phyloP scores from a whole-genome alignment of 208 protist species.

The Naegleria fowleri region DNA sequence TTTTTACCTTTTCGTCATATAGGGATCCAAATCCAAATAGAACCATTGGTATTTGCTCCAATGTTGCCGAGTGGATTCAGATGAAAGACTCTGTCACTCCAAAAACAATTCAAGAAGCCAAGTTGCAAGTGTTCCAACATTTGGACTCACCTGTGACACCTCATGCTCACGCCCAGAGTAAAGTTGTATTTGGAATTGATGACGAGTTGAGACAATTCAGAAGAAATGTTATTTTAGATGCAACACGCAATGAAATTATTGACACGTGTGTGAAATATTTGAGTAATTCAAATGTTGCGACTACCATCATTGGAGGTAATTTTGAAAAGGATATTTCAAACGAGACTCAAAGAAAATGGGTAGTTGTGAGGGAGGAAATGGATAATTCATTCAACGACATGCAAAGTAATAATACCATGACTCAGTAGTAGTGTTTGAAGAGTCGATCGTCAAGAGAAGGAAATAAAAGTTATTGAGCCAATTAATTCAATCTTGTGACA shows the following conservation, averaged over 20 bases:
- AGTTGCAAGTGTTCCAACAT: slow-evolving; percentile 26
- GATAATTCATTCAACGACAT: no score
- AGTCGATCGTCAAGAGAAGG: no score
- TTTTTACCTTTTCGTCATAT: slow-evolving; percentile 15
- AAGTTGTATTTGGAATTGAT: neutral
- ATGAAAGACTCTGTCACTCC: neutral
- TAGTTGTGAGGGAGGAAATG: neutral
- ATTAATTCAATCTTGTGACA: no score
- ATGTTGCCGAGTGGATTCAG: neutral
- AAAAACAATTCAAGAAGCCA: neutral
- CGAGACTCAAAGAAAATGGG: neutral
- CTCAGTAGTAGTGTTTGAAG: no score
- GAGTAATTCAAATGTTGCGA: neutral
- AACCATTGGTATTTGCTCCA: neutral
- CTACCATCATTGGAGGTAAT: neutral
- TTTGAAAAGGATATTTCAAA: neutral
- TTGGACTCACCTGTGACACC: slow-evolving; percentile 19
- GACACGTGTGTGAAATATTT: neutral
- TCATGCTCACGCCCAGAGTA: neutral
- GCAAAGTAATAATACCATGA: no score
- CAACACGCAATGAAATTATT: neutral
- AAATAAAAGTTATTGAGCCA: no score
- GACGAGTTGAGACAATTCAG: slow-evolving; percentile 22
- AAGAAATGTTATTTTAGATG: neutral
- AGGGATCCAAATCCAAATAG: slow-evolving; percentile 1